Percentiles rank a stretch among this genome's conserved stretches.
Evolutionary conservation across 1,284 basidiomycete species (phyloP).

Genomic region (Afroboletus lepidellus): DNA sequence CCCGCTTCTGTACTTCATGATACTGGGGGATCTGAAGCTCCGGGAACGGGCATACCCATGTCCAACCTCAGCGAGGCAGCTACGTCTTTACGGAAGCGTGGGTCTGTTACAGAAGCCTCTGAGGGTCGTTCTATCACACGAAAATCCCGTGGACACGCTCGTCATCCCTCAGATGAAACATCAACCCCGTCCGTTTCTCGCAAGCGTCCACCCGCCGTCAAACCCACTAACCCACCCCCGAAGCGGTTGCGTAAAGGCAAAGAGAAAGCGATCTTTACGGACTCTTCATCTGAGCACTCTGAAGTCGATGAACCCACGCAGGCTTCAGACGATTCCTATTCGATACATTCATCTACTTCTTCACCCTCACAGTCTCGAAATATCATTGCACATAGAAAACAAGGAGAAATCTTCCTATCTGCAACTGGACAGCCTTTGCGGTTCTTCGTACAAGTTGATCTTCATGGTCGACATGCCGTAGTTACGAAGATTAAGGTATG

Average conservation of each 20-base stretch:
- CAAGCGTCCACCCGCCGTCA: constrained; percentile 22
- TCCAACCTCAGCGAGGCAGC: constrained; percentile 3
- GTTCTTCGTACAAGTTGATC: constrained; percentile 61
- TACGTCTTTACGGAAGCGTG: constrained; percentile 9
- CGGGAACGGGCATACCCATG: neutral
- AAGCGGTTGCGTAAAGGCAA: constrained; percentile 34
- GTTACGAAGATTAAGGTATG: constrained; percentile 56
- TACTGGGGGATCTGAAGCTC: neutral
- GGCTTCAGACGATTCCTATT: constrained; percentile 11
- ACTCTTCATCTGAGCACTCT: constrained; percentile 22
- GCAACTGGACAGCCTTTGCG: constrained; percentile 37
- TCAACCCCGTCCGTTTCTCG: constrained; percentile 18
- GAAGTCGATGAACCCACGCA: constrained; percentile 14
- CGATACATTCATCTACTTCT: constrained; percentile 14
- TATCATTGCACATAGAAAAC: constrained; percentile 19
- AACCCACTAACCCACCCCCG: constrained; percentile 14
- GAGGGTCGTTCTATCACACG: constrained; percentile 11
- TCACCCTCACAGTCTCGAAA: constrained; percentile 12
- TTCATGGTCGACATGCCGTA: constrained; percentile 45
- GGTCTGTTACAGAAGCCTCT: constrained; percentile 4
- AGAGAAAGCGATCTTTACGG: constrained; percentile 17
- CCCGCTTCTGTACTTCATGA: constrained; percentile 1
- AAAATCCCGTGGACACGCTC: constrained; percentile 8
- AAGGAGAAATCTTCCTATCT: constrained; percentile 30
- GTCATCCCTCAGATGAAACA: constrained; percentile 7